Evolutionary conservation across 2,329 filamentous ascomycete genomes (phyloP).

Genomic region (Stromatinia cepivora): DNA sequence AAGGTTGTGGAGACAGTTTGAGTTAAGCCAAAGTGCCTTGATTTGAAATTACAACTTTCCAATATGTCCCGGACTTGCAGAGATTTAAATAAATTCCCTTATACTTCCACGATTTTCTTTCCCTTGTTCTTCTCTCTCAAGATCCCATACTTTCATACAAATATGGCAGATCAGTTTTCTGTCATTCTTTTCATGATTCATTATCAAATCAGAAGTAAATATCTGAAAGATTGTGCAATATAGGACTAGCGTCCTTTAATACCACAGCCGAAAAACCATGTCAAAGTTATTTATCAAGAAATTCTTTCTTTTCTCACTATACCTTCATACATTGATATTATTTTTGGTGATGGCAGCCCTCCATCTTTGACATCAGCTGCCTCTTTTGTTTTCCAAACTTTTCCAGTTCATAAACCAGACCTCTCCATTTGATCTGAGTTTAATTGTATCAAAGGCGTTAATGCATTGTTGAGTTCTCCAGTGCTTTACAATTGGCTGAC

Average conservation of each 20-base stretch:
- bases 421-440: background rate
- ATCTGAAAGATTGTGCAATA: background rate
- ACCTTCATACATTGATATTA: background rate
- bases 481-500: background rate
- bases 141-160: background rate
- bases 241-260: background rate
- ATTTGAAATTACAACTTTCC: background rate
- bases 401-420: background rate
- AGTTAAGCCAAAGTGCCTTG: background rate
- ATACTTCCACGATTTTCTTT: background rate
- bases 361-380: background rate
- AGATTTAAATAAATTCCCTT: background rate
- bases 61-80: background rate
- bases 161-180: too few relatives aligned
- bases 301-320: background rate
- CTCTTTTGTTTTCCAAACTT: background rate
- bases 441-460: background rate
- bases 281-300: background rate
- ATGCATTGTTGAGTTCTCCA: rapidly evolving
- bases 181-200: background rate
- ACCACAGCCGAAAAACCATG: background rate
- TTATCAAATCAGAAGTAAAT: background rate
- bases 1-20: background rate
- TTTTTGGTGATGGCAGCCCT: background rate
- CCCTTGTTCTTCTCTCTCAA: background rate